Percentiles rank a stretch among this genome's conserved stretches.
phyloP scores from a whole-genome alignment of 768 basidiomycete genomes.

The Nidula microcarpa region DNA sequence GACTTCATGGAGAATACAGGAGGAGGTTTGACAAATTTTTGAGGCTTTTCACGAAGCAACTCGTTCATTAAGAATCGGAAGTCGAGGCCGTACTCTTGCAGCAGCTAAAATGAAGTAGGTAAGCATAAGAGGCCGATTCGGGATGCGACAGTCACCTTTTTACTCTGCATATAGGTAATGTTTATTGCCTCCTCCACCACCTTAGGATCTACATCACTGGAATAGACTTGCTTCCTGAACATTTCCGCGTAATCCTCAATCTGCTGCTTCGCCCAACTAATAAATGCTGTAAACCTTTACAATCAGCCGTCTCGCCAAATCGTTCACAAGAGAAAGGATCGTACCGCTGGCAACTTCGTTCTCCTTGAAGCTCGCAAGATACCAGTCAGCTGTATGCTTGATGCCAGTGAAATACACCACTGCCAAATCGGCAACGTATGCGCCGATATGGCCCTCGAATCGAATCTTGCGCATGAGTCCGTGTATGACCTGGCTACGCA shows the following conservation, averaged over 20 bases:
- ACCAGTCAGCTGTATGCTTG: constrained; percentile 99
- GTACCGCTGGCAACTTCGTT: constrained; percentile 89
- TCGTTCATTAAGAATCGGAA: constrained; percentile 89
- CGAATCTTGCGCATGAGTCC: constrained; percentile 81
- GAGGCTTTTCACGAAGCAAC: constrained; percentile 53
- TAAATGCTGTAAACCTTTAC: constrained; percentile 61
- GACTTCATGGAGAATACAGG: constrained; percentile 26
- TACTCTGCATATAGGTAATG: constrained; percentile 78
- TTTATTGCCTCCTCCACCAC: constrained; percentile 76
- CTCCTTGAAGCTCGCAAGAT: constrained; percentile 91
- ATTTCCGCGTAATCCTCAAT: constrained; percentile 79
- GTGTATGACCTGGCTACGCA: constrained; percentile 71
- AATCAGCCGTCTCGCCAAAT: not conserved
- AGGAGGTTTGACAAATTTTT: constrained; percentile 21
- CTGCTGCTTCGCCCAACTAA: constrained; percentile 90
- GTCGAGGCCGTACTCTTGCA: constrained; percentile 92
- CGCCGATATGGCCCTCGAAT: constrained; percentile 84
- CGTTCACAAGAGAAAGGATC: constrained; percentile 17
- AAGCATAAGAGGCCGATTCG: not conserved
- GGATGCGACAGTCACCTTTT: constrained; percentile 52
- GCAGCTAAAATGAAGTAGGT: constrained; percentile 42
- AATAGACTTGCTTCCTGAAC: constrained; percentile 91
- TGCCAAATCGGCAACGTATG: constrained; percentile 85
- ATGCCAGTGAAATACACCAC: constrained; percentile 91
- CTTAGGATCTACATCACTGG: constrained; percentile 66